Evolutionary conservation across 352 stramenopile genomes (phyloP), one percentile per base, ranked within the genome.

Genomic region (Poterioochromonas sp.): DNA sequence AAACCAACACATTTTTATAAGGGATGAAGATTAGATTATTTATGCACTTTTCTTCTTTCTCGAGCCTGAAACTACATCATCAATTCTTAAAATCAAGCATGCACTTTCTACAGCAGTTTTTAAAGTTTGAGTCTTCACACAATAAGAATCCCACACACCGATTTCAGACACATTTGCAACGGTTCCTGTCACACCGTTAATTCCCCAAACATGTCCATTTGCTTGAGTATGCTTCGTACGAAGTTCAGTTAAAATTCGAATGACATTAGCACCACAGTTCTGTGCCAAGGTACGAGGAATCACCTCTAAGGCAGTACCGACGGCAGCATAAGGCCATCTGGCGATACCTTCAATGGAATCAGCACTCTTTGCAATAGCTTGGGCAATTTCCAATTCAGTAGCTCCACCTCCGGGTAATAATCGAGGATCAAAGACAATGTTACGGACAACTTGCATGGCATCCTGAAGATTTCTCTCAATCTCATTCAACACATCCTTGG

Each of bases 401-500:
- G 95, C 95, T 74, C 96, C 96, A 60, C 92, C 91, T 70, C 91
- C 95, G 0, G 95, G 95, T 44, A 99, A 86, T 49, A 99, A 86
- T 77, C 94, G 88, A 44, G 94, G 93, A 87, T 99, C 95, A 79
- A 98, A 97, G 54, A 99, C 93, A 2, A 99, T 93, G 85, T 99
- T 99, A 49, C 95, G 90, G 40, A 97, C 95, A 44, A 99, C 96
- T 86, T 98, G 94, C 94, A 99, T 98, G 63, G 95, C 95, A 88
- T 99, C 96, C 81, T 97, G 91, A 39, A 99, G 87, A 85, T 99
- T 99, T 78, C 96, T 88, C 87, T 99, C 96, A 77, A 99, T 91
- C 88, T 99, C 96, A 87, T 99, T 99, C 62, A 99, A 88, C 35
- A 99, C 95, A 86, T 99, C 96, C 86, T 99, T 99, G 84, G 89